Evolutionary conservation across 2,329 filamentous ascomycete species (phyloP), one percentile per base, ranked within the genome.

Genomic region (Hirsutella thompsonii): DNA sequence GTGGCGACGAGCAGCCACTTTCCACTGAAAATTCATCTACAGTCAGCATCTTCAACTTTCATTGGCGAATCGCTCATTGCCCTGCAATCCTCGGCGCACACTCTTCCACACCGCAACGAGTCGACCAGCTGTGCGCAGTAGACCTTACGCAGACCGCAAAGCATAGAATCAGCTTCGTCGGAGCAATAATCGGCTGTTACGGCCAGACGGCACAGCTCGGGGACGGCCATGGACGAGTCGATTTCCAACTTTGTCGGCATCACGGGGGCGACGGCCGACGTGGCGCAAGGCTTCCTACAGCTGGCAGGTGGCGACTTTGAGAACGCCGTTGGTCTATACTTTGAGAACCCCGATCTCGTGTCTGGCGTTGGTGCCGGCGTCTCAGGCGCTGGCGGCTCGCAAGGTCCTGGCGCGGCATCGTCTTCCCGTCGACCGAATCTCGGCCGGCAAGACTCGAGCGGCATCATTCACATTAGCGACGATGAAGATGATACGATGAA

Each of bases 281-380:
- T 89, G 47, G 92, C 90, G 23, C 75, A 77, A 46, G 82, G 84
- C 50, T 94, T 93, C 61, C 74, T 96, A 37, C 75, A 83, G 52
- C 74, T 98, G 56, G 81, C 88, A n/a, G 83, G 86, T 51, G 80
- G 80, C 53, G 82, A 94, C 56, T 68, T 90, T 39, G 79, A 87
- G 60, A 83, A 90, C 55, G 92, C 92, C 20, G 81, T 95, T 52
- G 79, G 86, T 55, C 78, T 96, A 11, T 98, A 80, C 65, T 96
- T 87, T 60, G 87, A 93, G 55, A 92, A 83, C 57, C 85, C 83
- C 35, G 88, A 90, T 37, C 75, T 81, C 6, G 56, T 59, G n/a
- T 57, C 56, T 18, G 57, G 57, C 3, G 50, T 62, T 6, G 58
- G 58, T 30, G 57, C 59, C 29, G 57, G 54, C 30, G 38, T 60